phyloP scores from a whole-genome alignment of 257 asterid genomes.

The Solanum bulbocastanum region DNA sequence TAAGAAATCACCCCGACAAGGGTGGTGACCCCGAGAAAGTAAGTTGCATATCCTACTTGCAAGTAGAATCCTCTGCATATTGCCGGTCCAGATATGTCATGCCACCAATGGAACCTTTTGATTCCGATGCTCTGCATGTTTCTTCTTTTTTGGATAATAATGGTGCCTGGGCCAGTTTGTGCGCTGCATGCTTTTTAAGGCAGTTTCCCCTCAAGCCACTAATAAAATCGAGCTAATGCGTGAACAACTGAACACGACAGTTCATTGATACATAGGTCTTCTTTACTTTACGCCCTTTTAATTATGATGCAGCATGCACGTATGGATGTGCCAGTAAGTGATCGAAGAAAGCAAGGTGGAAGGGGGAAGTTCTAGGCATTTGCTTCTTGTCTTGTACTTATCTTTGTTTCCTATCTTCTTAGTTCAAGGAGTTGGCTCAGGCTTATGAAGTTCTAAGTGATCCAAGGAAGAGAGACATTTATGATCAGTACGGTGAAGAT shows the following conservation, averaged over 20 bases:
- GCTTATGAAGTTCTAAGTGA: conserved; percentile 48
- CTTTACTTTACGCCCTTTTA: background rate
- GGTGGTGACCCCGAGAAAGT: conserved; percentile 60
- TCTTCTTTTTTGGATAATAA: background rate
- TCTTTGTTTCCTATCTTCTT: background rate
- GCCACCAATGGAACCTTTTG: background rate
- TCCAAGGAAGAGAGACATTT: conserved; percentile 37
- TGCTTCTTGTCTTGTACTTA: background rate
- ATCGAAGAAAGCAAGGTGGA: background rate
- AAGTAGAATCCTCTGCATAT: background rate
- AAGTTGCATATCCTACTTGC: background rate
- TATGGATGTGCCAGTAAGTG: background rate
- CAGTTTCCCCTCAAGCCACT: background rate
- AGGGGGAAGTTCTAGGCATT: background rate
- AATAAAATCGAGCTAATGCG: background rate
- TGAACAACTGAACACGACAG: background rate
- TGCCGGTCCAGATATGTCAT: background rate
- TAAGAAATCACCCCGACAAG: conserved; percentile 50
- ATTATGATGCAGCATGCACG: background rate
- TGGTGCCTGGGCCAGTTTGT: background rate
- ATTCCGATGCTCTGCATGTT: background rate
- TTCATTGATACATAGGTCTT: background rate
- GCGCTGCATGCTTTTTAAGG: background rate
- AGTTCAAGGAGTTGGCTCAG: conserved; percentile 52
- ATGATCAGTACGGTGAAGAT: conserved; percentile 50